These are phyloP conservation scores for Cyclotella atomus DNA, from an alignment of 108 stramenopile genomes.

Conservation along the genomic window DNA sequence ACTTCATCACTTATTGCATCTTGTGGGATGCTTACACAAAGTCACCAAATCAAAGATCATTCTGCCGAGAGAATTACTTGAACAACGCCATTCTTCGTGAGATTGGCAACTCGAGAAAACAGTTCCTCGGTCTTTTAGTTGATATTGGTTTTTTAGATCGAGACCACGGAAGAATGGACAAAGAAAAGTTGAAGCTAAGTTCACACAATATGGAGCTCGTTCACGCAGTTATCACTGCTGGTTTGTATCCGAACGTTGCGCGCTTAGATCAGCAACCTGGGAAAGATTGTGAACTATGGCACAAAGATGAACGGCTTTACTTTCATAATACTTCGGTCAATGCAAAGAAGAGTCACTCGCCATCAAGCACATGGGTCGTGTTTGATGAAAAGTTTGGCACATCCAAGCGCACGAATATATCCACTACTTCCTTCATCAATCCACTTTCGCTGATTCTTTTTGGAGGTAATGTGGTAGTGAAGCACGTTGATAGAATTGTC, in stretches of 20 bases:
- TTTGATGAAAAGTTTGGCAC: slow-evolving; percentile 87
- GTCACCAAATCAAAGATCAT: slow-evolving; percentile 49
- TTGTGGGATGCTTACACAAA: slow-evolving; percentile 80
- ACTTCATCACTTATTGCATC: slow-evolving; percentile 89
- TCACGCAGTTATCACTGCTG: slow-evolving; percentile 90
- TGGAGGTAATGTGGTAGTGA: slow-evolving; percentile 59
- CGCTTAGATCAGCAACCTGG: slow-evolving; percentile 41
- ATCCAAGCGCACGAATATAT: slow-evolving; percentile 53
- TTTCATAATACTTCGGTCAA: slow-evolving; percentile 74
- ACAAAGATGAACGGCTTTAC: slow-evolving; percentile 57
- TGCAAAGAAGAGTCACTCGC: slow-evolving; percentile 28
- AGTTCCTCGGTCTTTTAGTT: slow-evolving; percentile 79
- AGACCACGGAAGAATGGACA: slow-evolving; percentile 12
- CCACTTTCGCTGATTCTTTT: slow-evolving; percentile 71
- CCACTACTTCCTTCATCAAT: slow-evolving; percentile 68
- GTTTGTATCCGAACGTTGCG: slow-evolving; percentile 93
- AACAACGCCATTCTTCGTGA: slow-evolving; percentile 70
- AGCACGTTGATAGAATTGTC: slow-evolving; percentile 63
- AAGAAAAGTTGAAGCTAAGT: slow-evolving; percentile 19
- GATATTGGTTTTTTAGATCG: slow-evolving; percentile 82
- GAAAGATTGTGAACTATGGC: slow-evolving; percentile 33
- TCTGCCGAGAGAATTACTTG: slow-evolving; percentile 77
- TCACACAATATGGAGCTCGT: slow-evolving; percentile 62
- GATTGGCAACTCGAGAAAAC: slow-evolving; percentile 74
- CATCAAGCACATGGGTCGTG: slow-evolving; percentile 51